phyloP scores from a whole-genome alignment of 2,329 filamentous ascomycete species.

The Botrytis tulipae region DNA sequence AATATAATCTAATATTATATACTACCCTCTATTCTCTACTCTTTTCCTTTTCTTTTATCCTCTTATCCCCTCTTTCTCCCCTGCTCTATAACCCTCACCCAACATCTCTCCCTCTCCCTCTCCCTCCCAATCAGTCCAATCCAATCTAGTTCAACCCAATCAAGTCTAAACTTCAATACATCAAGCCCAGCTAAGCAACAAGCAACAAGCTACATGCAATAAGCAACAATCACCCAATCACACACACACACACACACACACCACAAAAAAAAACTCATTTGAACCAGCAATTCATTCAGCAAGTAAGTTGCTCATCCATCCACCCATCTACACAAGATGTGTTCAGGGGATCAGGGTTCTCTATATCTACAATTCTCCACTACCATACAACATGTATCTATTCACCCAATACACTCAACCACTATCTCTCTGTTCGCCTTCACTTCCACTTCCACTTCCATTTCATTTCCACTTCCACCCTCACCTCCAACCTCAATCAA shows the following conservation, averaged over 20 bases:
- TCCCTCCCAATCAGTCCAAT: too few relatives aligned
- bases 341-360: neutral
- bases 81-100: too few relatives aligned
- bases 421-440: neutral
- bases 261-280: neutral
- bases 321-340: neutral
- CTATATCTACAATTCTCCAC: neutral
- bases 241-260: neutral
- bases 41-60: too few relatives aligned
- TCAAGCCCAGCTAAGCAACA: neutral
- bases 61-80: too few relatives aligned
- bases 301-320: neutral
- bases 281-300: constrained; percentile 1
- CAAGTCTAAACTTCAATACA: neutral
- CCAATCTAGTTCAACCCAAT: too few relatives aligned
- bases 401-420: neutral
- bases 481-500: neutral
- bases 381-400: neutral
- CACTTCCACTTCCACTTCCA: neutral
- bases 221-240: neutral
- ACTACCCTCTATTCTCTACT: too few relatives aligned
- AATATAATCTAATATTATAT: too few relatives aligned
- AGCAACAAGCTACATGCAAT: neutral
- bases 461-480: neutral
- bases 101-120: too few relatives aligned